These are phyloP conservation scores for Lophiostoma macrostomum DNA, from an alignment of 495 filamentous ascomycete genomes.

Conservation along the genomic window DNA sequence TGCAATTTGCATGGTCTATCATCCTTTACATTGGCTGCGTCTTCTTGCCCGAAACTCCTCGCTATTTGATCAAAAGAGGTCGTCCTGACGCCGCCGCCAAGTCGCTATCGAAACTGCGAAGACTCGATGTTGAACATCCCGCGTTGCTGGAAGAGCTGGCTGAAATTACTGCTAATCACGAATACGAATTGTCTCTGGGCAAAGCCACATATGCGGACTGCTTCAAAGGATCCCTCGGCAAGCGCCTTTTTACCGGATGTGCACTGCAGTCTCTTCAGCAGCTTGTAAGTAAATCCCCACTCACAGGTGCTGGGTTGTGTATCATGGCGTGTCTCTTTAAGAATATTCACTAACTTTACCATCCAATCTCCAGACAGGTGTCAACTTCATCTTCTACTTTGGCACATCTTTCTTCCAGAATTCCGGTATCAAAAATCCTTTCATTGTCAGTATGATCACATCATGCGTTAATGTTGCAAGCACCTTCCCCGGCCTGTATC, in stretches of 20 bases:
- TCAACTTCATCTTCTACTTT: slow-evolving; percentile 76
- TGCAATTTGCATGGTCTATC: slow-evolving; percentile 46
- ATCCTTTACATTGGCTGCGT: slow-evolving; percentile 41
- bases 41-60: slow-evolving; percentile 51
- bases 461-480: slow-evolving; percentile 70
- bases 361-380: too few relatives aligned
- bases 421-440: slow-evolving; percentile 57
- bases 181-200: slow-evolving; percentile 66
- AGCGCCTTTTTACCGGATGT: slow-evolving; percentile 68
- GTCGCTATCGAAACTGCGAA: slow-evolving; percentile 49
- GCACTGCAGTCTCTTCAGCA: slow-evolving; percentile 74
- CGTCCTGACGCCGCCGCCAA: slow-evolving; percentile 47
- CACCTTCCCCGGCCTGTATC: slow-evolving; percentile 69
- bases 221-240: slow-evolving; percentile 41
- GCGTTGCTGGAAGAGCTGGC: slow-evolving; percentile 65
- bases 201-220: slow-evolving; percentile 62
- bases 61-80: slow-evolving; percentile 40
- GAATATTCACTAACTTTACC: too few relatives aligned
- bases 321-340: too few relatives aligned
- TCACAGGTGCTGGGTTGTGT: too few relatives aligned
- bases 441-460: slow-evolving; percentile 71
- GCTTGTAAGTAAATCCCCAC: slow-evolving; percentile 68
- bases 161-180: slow-evolving; percentile 67
- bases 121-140: slow-evolving; percentile 57
- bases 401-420: slow-evolving; percentile 65